These are phyloP conservation scores for Suillus luteus DNA, from an alignment of 768 basidiomycete genomes.

Conservation along the genomic window DNA sequence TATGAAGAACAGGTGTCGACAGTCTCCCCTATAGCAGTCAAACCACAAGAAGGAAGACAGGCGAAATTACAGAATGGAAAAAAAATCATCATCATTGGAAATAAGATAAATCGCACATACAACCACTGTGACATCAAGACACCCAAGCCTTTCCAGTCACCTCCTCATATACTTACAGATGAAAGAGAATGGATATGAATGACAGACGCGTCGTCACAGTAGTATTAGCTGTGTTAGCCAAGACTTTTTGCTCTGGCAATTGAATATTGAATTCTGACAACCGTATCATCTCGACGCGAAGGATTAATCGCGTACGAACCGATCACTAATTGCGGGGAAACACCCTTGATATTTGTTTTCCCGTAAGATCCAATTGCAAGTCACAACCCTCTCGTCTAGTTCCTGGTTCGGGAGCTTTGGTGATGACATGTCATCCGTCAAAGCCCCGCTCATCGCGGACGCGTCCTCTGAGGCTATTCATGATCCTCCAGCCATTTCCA, in stretches of 20 bases:
- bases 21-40: neutral
- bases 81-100: neutral
- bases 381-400: neutral
- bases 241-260: neutral
- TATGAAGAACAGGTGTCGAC: neutral
- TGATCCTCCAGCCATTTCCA: constrained; percentile 57
- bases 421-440: neutral
- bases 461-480: neutral
- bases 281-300: neutral
- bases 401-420: neutral
- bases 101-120: neutral
- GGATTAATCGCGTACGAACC: neutral
- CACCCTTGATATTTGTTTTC: constrained; percentile 2
- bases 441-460: neutral
- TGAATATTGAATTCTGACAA: neutral
- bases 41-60: neutral
- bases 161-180: neutral
- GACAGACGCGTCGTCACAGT: neutral
- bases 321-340: constrained; percentile 5
- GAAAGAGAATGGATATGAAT: neutral
- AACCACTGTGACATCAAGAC: neutral
- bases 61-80: neutral
- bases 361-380: neutral
- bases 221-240: neutral
- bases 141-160: neutral